Evolutionary conservation across 768 basidiomycete species (phyloP).

Genomic region (Zangia roseola): DNA sequence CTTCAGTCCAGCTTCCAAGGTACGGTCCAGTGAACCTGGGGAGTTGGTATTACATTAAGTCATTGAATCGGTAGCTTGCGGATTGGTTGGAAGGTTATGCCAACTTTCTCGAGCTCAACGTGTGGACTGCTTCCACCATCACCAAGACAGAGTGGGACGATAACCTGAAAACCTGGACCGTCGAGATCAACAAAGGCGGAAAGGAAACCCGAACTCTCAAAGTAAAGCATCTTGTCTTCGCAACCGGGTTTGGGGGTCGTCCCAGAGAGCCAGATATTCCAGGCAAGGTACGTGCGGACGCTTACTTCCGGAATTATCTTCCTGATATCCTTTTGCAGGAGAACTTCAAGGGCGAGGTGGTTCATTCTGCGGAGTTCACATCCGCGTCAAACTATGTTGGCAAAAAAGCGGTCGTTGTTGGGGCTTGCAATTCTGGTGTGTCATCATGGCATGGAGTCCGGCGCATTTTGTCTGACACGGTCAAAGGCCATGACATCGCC

Average conservation of each 20-base stretch:
- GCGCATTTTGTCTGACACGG: conserved; percentile 8
- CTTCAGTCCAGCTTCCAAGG: conserved; percentile 51
- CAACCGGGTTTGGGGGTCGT: conserved; percentile 49
- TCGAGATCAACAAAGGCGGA: conserved; percentile 36
- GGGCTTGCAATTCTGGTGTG: conserved; percentile 64
- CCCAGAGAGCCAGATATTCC: conserved; percentile 46
- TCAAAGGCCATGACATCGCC: conserved; percentile 36
- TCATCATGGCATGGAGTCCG: not conserved
- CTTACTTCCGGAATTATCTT: not conserved
- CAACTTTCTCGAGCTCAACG: conserved; percentile 55
- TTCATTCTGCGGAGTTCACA: conserved; percentile 55
- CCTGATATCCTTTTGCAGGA: conserved; percentile 29
- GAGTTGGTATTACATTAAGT: not conserved
- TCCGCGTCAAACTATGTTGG: conserved; percentile 49
- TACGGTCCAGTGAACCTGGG: conserved; percentile 4
- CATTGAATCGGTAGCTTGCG: conserved; percentile 43
- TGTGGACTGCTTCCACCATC: conserved; percentile 56
- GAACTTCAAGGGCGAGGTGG: conserved; percentile 47
- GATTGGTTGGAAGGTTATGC: conserved; percentile 68
- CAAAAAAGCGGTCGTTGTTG: conserved; percentile 67
- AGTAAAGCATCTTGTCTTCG: conserved; percentile 55
- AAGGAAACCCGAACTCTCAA: conserved; percentile 35
- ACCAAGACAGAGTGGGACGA: conserved; percentile 38
- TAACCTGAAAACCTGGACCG: conserved; percentile 43
- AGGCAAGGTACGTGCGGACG: conserved; percentile 36